phyloP scores from a whole-genome alignment of 306 rosid species.

The Malus sieversii region DNA sequence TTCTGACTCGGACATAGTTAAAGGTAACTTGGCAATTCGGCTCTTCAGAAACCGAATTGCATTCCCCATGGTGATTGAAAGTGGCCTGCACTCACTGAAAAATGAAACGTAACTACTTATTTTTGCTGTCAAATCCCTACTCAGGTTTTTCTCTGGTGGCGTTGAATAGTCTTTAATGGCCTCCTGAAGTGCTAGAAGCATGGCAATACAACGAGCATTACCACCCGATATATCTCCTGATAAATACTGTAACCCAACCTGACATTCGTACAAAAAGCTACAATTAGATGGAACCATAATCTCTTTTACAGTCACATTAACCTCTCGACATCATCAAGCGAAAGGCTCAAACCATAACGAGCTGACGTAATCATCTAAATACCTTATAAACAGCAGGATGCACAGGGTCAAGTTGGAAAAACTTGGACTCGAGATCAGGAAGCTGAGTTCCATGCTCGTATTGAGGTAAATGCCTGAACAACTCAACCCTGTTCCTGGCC shows the following conservation, averaged over 20 bases:
- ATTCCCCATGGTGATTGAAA: slow-evolving; percentile 88
- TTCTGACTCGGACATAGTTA: slow-evolving; percentile 51
- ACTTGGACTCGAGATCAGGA: slow-evolving; percentile 62
- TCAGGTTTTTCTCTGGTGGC: slow-evolving; percentile 54
- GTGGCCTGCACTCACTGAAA: slow-evolving; percentile 73
- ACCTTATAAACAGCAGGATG: slow-evolving; percentile 92
- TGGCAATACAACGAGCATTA: slow-evolving; percentile 81
- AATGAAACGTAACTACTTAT: slow-evolving; percentile 69
- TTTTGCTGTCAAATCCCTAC: slow-evolving; percentile 72
- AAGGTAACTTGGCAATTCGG: slow-evolving; percentile 54
- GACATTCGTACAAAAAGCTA: slow-evolving; percentile 11
- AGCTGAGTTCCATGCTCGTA: slow-evolving; percentile 71
- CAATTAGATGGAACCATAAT: not conserved
- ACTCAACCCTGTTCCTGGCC: slow-evolving; percentile 79
- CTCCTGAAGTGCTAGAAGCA: slow-evolving; percentile 79
- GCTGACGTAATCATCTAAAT: not conserved
- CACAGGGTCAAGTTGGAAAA: slow-evolving; percentile 60
- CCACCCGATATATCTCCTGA: slow-evolving; percentile 70
- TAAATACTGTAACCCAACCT: slow-evolving; percentile 74
- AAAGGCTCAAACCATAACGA: not conserved
- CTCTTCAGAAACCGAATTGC: slow-evolving; percentile 67
- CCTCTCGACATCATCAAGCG: not conserved
- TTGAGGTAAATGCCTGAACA: slow-evolving; percentile 87
- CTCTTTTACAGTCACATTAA: not conserved
- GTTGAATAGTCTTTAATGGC: slow-evolving; percentile 70